A percentile compares a stretch with the other conserved stretches of the same genome.
Conservation (phyloP, 1,284 basidiomycete species). For the Ustilago sp. region DNA sequence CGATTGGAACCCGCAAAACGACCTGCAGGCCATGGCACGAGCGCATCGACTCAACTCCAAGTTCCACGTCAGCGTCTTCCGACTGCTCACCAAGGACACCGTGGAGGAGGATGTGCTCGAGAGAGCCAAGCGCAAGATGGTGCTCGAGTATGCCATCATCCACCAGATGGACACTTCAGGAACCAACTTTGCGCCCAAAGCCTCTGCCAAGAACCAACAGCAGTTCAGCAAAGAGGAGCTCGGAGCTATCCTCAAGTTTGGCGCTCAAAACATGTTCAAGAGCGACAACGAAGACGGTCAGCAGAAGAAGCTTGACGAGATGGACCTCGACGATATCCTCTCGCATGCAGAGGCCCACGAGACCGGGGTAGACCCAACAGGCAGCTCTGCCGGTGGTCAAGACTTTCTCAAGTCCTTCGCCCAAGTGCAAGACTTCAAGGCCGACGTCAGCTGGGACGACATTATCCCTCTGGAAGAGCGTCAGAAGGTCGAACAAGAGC, state of each 20-base stretch:
- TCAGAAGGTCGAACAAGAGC: conserved; percentile 78
- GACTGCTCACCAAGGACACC: conserved; percentile 96
- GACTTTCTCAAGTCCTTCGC: conserved; percentile 95
- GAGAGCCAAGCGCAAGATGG: conserved; percentile 99
- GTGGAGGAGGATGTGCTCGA: conserved; percentile 99
- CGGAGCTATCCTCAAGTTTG: conserved; percentile 98
- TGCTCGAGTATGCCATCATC: conserved; percentile 99
- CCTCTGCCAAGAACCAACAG: conserved; percentile 68
- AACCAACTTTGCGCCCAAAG: conserved; percentile 85
- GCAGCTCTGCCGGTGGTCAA: conserved; percentile 92
- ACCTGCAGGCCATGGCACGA: conserved; percentile 99
- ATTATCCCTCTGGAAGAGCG: conserved; percentile 96
- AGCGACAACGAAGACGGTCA: conserved; percentile 87
- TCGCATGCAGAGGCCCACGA: conserved; percentile 97
- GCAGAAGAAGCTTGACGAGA: conserved; percentile 96
- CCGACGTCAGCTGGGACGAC: conserved; percentile 94
- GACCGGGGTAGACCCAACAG: conserved; percentile 78
- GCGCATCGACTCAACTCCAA: conserved; percentile 97
- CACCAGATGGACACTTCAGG: conserved; percentile 99
- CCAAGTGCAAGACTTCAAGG: conserved; percentile 96
- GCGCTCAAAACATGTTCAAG: conserved; percentile 99
- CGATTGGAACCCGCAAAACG: conserved; percentile 96
- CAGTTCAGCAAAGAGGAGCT: conserved; percentile 97
- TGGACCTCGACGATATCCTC: conserved; percentile 98
- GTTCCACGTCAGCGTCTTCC: conserved; percentile 97